Conservation (phyloP, 1,284 basidiomycete genomes). For the Tetrapyrgos nigripes region DNA sequence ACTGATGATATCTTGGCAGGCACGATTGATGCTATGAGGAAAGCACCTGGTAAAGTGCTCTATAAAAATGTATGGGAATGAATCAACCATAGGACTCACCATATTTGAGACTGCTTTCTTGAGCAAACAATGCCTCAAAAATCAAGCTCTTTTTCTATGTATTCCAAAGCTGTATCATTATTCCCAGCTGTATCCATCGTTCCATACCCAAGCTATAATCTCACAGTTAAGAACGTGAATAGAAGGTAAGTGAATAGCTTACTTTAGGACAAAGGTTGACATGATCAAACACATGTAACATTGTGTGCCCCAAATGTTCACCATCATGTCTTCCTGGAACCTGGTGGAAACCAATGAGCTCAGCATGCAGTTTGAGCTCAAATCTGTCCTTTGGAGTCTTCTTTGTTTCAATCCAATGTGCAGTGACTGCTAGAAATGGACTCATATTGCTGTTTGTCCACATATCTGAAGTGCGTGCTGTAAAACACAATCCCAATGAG, state of each 20-base stretch:
- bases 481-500: too few species aligned
- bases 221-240: background rate
- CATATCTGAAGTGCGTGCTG: too few species aligned
- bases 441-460: constrained; percentile 21
- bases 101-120: too few species aligned
- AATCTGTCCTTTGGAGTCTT: background rate
- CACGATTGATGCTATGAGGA: too few species aligned
- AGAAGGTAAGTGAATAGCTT: background rate
- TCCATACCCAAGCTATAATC: background rate
- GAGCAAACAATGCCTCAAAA: background rate
- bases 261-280: background rate
- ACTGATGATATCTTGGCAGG: too few species aligned
- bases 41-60: too few species aligned
- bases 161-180: background rate
- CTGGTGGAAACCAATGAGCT: constrained; percentile 30
- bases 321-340: constrained; percentile 33
- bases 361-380: constrained; percentile 16
- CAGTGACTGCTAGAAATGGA: constrained; percentile 27
- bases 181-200: background rate
- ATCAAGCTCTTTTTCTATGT: background rate
- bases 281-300: constrained; percentile 27
- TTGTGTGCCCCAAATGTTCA: constrained; percentile 27
- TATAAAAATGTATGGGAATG: too few species aligned
- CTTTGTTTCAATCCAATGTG: constrained; percentile 21
- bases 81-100: too few species aligned